Percentiles rank a stretch among this genome's conserved stretches.
These are phyloP conservation scores for Heliamphora exappendiculata DNA, from an alignment of 148 eudicot genomes.

Conservation along the genomic window DNA sequence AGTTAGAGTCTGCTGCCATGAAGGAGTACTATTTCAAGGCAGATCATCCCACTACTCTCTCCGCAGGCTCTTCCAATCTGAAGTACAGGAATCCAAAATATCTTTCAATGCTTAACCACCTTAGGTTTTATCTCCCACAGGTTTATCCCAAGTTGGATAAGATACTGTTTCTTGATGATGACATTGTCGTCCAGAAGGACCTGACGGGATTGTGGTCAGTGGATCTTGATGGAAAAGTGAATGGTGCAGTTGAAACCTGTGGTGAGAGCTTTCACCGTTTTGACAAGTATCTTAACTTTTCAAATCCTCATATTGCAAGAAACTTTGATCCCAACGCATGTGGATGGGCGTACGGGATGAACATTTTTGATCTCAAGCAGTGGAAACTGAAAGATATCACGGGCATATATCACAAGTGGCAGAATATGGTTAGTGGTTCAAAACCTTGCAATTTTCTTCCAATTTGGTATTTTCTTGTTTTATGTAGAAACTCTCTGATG, in stretches of 20 bases:
- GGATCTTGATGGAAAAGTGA: slow-evolving; percentile 69
- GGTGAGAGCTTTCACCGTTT: slow-evolving; percentile 84
- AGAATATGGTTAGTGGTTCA: slow-evolving; percentile 68
- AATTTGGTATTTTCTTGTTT: not conserved
- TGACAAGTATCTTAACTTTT: slow-evolving; percentile 78
- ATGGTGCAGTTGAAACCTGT: slow-evolving; percentile 87
- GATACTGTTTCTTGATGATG: slow-evolving; percentile 75
- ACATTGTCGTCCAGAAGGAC: slow-evolving; percentile 79
- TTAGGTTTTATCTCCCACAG: slow-evolving; percentile 77
- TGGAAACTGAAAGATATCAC: slow-evolving; percentile 83
- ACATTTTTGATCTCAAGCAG: slow-evolving; percentile 66
- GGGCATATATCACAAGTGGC: slow-evolving; percentile 86
- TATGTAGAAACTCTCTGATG: not conserved
- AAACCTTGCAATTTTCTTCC: no score
- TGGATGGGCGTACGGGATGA: slow-evolving; percentile 95
- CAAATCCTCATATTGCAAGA: slow-evolving; percentile 68
- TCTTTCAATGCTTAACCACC: slow-evolving; percentile 83
- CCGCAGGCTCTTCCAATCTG: no score
- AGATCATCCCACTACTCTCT: no score
- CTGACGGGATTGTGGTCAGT: slow-evolving; percentile 52
- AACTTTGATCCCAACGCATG: slow-evolving; percentile 90
- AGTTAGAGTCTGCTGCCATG: slow-evolving; percentile 68
- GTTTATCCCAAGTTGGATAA: slow-evolving; percentile 64
- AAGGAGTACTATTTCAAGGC: slow-evolving; percentile 65
- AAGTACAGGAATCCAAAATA: slow-evolving; percentile 80